Evolutionary conservation across 2,329 filamentous ascomycete genomes (phyloP), one percentile per base, ranked within the genome.

Genomic region (Phoma sp.): DNA sequence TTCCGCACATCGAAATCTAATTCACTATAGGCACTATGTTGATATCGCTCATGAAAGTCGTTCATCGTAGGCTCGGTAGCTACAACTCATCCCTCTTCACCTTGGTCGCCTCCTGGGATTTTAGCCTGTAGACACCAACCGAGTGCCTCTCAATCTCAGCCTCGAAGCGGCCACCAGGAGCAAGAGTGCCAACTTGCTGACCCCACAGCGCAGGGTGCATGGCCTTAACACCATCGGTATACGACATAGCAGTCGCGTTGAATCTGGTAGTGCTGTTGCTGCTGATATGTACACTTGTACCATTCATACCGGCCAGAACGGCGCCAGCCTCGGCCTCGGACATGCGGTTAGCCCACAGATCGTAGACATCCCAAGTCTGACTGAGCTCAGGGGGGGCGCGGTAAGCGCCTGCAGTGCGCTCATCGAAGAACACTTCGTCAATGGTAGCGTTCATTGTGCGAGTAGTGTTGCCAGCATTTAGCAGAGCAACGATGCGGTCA

Each of bases 321-420:
- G 72, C 67, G 20, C 65, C 62, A 1, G 81, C 81, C 32, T 77
- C 76, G 2, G 68, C 74, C 38, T 78, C 72, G 17, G 67, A 73
- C 81, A 86, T 83, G n/a, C 83, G 73, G 55, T 80, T 79, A 4
- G 77, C 81, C 83, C 83, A 85, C 1, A 85, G 71, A 63, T 85
- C 82, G 33, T 68, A 80, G 5, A 85, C 71, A 56, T 83, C 81
- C 81, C 81, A 85, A 0, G 68, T 71, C 57, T 77, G 67, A 20
- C 72, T 64, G 0, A 78, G 66, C 65, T 82, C 73, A 1, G 67
- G 53, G 0, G 78, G 78, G 1, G 68, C 61, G 21, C 64, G 55
- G 40, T 73, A 68, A 1, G 77, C 77, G 20, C 77, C 77, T 1
- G 67, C 71, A 0, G 75, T 74, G 4, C 79, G 78, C 29, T 73